Conservation (phyloP, 306 rosid species). For the Casuarina cunninghamiana region DNA sequence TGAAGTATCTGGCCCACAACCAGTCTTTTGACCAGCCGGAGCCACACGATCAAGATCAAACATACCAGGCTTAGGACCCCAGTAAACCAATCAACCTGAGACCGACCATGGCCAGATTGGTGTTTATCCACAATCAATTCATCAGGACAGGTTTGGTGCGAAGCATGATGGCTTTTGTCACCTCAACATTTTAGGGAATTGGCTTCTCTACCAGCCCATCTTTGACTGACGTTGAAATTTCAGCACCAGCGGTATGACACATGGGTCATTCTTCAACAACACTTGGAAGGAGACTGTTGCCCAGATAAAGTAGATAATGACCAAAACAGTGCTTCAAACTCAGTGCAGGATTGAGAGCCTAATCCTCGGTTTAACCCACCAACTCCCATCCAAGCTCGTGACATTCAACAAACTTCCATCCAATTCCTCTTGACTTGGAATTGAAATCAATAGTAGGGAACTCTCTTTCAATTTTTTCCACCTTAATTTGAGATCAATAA, state of each 20-base stretch:
- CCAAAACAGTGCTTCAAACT: no score
- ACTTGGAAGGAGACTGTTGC: background rate
- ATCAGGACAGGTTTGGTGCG: background rate
- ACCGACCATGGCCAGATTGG: no score
- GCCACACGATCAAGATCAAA: background rate
- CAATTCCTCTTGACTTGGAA: no score
- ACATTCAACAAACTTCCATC: no score
- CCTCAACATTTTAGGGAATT: background rate
- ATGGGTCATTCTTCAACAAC: background rate
- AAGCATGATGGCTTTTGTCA: constrained; percentile 9
- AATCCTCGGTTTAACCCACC: no score
- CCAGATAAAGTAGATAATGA: background rate
- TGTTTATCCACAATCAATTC: background rate
- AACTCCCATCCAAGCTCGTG: no score
- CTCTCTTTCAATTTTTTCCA: no score
- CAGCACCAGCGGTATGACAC: background rate
- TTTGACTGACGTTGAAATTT: background rate
- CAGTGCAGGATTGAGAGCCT: no score
- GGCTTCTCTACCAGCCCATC: background rate
- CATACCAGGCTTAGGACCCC: no score
- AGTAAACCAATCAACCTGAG: no score
- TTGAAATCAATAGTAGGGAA: no score
- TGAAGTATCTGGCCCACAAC: background rate
- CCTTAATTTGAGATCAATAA: no score
- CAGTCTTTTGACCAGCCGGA: background rate